Conservation (phyloP, 768 basidiomycete genomes). For the Pleurotus platypus region DNA sequence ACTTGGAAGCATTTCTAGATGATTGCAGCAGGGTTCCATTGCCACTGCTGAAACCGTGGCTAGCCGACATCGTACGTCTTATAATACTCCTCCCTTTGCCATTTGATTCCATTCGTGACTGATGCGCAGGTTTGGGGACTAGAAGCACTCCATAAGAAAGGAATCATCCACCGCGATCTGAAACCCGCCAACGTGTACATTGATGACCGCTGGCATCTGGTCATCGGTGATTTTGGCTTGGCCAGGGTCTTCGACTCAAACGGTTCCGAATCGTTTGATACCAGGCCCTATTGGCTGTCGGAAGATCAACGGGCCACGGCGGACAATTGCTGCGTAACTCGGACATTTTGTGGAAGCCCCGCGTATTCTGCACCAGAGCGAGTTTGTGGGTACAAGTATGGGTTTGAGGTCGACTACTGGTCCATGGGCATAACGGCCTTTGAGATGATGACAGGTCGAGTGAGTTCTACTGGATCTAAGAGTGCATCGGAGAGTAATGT, state of each 20-base stretch:
- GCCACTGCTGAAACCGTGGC: not conserved
- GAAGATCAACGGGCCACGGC: not conserved
- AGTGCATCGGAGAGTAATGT: no score
- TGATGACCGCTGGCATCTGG: constrained; percentile 13
- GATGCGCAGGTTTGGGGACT: constrained; percentile 25
- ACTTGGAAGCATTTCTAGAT: constrained; percentile 8
- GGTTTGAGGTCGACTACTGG: constrained; percentile 1
- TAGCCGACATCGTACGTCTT: not conserved
- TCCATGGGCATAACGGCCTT: not conserved
- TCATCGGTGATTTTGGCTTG: constrained; percentile 23
- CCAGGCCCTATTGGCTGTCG: not conserved
- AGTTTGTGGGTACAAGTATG: not conserved
- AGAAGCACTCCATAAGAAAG: constrained; percentile 67
- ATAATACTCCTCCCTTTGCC: not conserved
- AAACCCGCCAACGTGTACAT: constrained; percentile 72
- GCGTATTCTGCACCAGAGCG: not conserved
- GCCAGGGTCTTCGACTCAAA: constrained; percentile 8
- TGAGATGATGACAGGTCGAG: not conserved
- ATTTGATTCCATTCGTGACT: not conserved
- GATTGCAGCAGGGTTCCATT: constrained; percentile 5
- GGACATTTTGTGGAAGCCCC: not conserved
- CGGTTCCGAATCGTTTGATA: no score
- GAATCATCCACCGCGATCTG: constrained; percentile 76
- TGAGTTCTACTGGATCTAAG: not conserved
- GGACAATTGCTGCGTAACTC: not conserved